phyloP scores from a whole-genome alignment of 345 rosid species.

The Erucastrum elatum region DNA sequence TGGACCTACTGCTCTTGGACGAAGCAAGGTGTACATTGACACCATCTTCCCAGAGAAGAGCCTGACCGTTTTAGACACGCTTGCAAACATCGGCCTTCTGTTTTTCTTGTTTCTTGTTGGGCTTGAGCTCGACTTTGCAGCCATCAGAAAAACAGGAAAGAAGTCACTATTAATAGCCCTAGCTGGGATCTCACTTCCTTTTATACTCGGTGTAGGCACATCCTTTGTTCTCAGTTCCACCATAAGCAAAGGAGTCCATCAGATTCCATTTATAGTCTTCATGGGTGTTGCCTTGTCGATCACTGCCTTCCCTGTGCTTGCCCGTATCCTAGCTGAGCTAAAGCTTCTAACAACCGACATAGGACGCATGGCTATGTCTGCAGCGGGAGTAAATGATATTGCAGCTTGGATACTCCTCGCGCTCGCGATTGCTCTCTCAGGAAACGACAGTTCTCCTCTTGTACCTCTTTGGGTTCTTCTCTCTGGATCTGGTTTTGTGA shows the following conservation, averaged over 20 bases:
- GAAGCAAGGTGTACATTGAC: conserved; percentile 45
- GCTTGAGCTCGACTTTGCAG: conserved; percentile 55
- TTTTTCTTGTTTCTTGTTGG: conserved; percentile 67
- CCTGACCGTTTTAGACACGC: conserved; percentile 52
- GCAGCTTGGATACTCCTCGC: conserved; percentile 59
- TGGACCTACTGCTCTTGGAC: conserved; percentile 61
- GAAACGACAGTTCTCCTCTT: conserved; percentile 41
- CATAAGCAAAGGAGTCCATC: conserved; percentile 35
- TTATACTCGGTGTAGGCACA: conserved; percentile 47
- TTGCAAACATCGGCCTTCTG: conserved; percentile 60
- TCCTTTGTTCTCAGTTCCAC: conserved; percentile 46
- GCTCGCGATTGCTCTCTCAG: conserved; percentile 51
- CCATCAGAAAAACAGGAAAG: conserved; percentile 44
- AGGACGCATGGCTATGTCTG: conserved; percentile 58
- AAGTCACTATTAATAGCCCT: conserved; percentile 49
- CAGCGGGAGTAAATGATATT: conserved; percentile 51
- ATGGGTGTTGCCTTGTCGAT: conserved; percentile 57
- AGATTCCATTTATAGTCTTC: conserved; percentile 47
- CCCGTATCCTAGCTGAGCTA: conserved; percentile 57
- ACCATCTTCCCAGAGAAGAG: conserved; percentile 55
- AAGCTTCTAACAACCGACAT: conserved; percentile 53
- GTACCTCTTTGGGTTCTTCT: conserved; percentile 51
- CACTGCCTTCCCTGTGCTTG: conserved; percentile 56
- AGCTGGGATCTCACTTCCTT: conserved; percentile 61
- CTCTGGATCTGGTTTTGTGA: conserved; percentile 48